phyloP scores from a whole-genome alignment of 495 filamentous ascomycete species.

The Apiosordaria backusii region DNA sequence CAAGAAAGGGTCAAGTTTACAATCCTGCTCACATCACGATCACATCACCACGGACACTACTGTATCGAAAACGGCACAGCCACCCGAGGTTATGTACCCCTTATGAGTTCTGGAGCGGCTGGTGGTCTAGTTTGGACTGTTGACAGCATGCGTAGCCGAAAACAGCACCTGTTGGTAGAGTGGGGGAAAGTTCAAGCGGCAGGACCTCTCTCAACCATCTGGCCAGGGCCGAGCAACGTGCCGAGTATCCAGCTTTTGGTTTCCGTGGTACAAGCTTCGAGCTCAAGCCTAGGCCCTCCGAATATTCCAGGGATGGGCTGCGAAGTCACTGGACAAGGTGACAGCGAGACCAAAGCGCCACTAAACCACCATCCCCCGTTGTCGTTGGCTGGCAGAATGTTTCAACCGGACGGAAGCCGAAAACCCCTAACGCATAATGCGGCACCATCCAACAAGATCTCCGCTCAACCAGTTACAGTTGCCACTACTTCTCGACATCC shows the following conservation, averaged over 20 bases:
- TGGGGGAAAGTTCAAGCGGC: background rate
- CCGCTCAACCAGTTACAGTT: constrained; percentile 20
- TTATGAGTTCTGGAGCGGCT: background rate
- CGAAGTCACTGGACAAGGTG: background rate
- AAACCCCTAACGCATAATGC: constrained; percentile 17
- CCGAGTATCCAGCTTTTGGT: background rate
- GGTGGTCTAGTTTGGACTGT: background rate
- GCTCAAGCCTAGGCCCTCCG: background rate
- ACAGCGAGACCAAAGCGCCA: constrained; percentile 12
- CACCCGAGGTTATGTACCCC: constrained; percentile 3
- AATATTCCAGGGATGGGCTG: constrained; percentile 17
- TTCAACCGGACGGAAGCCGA: constrained; percentile 23
- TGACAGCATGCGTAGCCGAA: background rate
- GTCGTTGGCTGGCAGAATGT: constrained; percentile 19
- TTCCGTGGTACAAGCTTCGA: background rate
- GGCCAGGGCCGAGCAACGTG: background rate
- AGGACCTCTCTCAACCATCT: background rate
- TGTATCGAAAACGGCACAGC: constrained; percentile 8
- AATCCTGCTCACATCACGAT: background rate
- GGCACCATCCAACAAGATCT: constrained; percentile 22
- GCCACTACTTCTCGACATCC: background rate
- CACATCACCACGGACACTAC: constrained; percentile 4
- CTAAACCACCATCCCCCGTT: background rate
- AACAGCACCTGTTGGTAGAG: background rate
- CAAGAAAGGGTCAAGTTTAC: background rate